These are phyloP conservation scores for Trematosphaeria pertusa DNA, from an alignment of 2,329 filamentous ascomycete species.

Conservation along the genomic window DNA sequence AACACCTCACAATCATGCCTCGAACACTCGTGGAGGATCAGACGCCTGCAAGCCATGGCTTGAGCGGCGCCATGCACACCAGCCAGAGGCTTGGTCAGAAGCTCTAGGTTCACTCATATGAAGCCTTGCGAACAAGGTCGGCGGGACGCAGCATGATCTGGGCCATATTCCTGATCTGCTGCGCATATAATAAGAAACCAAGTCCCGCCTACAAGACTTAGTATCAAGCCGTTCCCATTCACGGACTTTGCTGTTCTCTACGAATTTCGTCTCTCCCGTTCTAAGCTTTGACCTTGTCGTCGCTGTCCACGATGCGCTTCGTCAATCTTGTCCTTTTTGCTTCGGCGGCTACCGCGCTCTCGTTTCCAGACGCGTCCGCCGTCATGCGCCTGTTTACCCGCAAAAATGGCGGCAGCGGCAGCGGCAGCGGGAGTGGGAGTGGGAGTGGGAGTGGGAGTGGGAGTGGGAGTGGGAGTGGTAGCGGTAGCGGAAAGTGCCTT, in stretches of 20 bases:
- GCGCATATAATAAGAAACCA: neutral
- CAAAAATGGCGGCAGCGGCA: slow-evolving; percentile 10
- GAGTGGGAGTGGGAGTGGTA: slow-evolving; percentile 3
- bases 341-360: slow-evolving; percentile 23
- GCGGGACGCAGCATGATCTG: neutral
- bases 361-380: slow-evolving; percentile 18
- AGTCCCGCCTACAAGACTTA: neutral
- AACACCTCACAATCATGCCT: no score
- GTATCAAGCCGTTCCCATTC: neutral
- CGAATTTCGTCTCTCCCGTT: neutral
- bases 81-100: neutral
- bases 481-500: slow-evolving; percentile 26
- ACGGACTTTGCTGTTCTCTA: neutral
- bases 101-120: no score
- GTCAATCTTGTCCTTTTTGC: slow-evolving; percentile 19
- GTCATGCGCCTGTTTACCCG: slow-evolving; percentile 20
- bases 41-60: slow-evolving; percentile 2
- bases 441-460: slow-evolving; percentile 4
- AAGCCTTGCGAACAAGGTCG: neutral
- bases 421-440: slow-evolving; percentile 2
- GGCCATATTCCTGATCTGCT: neutral
- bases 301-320: slow-evolving; percentile 22
- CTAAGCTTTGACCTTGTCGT: neutral
- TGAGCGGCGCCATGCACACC: neutral
- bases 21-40: neutral